Evolutionary conservation across 768 basidiomycete genomes (phyloP), one percentile per base, ranked within the genome.

Genomic region (Mycena vitilis): DNA sequence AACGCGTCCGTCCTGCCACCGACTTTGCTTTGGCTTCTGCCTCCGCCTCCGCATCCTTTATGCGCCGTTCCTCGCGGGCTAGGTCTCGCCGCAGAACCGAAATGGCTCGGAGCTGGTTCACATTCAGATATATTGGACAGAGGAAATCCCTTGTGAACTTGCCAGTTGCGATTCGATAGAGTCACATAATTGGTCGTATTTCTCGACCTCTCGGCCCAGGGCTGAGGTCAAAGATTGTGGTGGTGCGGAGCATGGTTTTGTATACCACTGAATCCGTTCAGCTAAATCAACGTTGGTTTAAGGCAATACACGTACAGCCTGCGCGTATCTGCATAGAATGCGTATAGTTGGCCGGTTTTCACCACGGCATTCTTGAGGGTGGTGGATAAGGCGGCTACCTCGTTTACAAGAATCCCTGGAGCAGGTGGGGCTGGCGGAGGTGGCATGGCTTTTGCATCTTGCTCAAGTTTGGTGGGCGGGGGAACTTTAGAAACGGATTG

Each of bases 121-220:
- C n/a, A 42, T 63, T 65, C 20, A 54, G 52, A 61, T 61, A 25
- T 40, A 49, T 30, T n/a, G 16, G 65, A n/a, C 22, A 25, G 15
- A 48, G 49, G 23, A 52, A 57, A 48, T 45, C 34, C 30, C 5
- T 30, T 30, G 30, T 30, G 30, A 30, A 79, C 89, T 77, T 77
- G 89, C 93, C 71, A 95, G 73, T 60, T 89, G 87, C 47, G 88
- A 85, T 76, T 95, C 94, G 57, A 95, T 87, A 2, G 88, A 82
- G 74, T 95, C 94, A 73, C 92, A 93, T 6, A 94, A 69, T 72
- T 93, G 91, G 73, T 95, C 92, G 71, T 91, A 95, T 73, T 87
- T 90, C 75, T 94, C 92, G 4, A 94, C 81, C 74, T 93, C 92
- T 44, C 87, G 87, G 18, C 92, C 90, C 40, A 95, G 82, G 20